These are phyloP conservation scores for Polytrichum formosum DNA, from an alignment of 225 moss, liverwort and hornwort genomes.

Conservation along the genomic window DNA sequence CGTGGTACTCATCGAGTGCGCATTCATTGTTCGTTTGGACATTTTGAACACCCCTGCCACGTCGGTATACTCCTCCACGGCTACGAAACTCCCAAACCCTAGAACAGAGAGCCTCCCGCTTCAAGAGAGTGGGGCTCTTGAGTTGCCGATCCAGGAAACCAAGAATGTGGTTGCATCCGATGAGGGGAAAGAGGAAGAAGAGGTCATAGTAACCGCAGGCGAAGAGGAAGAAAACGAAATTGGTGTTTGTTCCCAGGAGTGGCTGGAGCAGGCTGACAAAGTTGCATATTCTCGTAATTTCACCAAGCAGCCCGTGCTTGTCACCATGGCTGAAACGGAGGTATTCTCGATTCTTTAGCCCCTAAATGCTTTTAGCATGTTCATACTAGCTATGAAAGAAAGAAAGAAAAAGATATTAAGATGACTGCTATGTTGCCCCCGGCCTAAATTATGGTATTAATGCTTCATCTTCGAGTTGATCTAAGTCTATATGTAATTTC, in stretches of 20 bases:
- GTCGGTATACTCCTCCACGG: constrained; percentile 1
- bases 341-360: constrained; percentile 1
- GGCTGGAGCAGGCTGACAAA: constrained; percentile 59
- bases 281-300: constrained; percentile 66
- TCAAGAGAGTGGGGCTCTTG: not conserved
- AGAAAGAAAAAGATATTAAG: not conserved
- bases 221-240: not conserved
- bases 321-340: constrained; percentile 27
- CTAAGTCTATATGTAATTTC: no score
- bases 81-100: not conserved
- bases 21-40: constrained; percentile 62
- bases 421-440: no score
- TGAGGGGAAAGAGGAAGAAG: not conserved
- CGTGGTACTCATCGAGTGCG: constrained; percentile 62
- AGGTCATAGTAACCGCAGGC: not conserved
- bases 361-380: not conserved
- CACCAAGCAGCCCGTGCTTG: constrained; percentile 43
- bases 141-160: not conserved
- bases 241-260: constrained; percentile 39
- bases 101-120: not conserved
- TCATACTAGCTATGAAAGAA: not conserved
- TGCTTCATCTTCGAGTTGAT: no score
- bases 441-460: no score
- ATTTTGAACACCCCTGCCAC: constrained; percentile 39
- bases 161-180: constrained; percentile 2